These are phyloP conservation scores for Yueomyces sp. DNA, from an alignment of 805 yeast genomes.

Conservation along the genomic window DNA sequence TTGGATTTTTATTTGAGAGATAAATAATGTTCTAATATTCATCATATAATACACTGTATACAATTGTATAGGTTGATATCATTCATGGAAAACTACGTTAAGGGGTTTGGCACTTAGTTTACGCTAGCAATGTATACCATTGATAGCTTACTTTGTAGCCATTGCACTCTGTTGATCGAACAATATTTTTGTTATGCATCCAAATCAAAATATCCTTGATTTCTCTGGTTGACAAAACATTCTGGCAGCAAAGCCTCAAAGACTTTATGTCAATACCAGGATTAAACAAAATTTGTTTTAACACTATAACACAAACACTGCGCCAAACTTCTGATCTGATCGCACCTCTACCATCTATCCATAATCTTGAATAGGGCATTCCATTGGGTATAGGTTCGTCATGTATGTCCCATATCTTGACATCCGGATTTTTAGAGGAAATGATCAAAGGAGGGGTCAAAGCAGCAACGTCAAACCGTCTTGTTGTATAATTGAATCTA, in stretches of 20 bases:
- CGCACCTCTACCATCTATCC: constrained; percentile 58
- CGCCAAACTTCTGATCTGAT: constrained; percentile 52
- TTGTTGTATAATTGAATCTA: constrained; percentile 60
- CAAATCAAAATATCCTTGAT: constrained; percentile 28
- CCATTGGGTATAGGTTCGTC: constrained; percentile 40
- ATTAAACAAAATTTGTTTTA: constrained; percentile 32
- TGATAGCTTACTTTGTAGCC: constrained; percentile 12
- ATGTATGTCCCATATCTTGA: constrained; percentile 2
- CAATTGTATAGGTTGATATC: not conserved
- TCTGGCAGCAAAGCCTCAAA: constrained; percentile 11
- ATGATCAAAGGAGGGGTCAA: constrained; percentile 51
- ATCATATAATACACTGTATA: not conserved
- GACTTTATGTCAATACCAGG: constrained; percentile 37
- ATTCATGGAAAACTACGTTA: not conserved
- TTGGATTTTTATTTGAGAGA: no score
- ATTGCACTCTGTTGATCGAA: constrained; percentile 6
- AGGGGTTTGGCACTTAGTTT: not conserved
- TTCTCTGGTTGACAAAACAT: constrained; percentile 28
- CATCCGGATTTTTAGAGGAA: constrained; percentile 19
- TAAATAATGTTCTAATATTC: no score
- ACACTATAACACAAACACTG: constrained; percentile 34
- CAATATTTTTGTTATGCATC: constrained; percentile 27
- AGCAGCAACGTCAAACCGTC: constrained; percentile 53
- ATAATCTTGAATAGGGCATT: constrained; percentile 48
- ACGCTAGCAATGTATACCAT: constrained; percentile 15